phyloP scores from a whole-genome alignment of 768 basidiomycete species.

The Ramaria sp. region DNA sequence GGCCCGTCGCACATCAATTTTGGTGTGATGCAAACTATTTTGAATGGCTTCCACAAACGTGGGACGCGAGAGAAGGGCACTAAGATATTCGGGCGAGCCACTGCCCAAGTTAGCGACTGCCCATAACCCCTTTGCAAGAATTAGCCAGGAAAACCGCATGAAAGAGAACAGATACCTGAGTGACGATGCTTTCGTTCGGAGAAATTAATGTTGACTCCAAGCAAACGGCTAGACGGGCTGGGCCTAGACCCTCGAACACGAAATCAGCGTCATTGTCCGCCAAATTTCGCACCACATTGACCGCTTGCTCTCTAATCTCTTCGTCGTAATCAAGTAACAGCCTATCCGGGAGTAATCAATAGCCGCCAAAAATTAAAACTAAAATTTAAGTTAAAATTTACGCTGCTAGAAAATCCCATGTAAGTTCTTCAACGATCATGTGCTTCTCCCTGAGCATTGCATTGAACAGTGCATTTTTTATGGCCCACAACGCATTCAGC shows the following conservation, averaged over 20 bases:
- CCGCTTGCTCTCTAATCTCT: conserved; percentile 60
- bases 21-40: conserved; percentile 48
- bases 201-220: conserved; percentile 42
- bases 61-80: conserved; percentile 39
- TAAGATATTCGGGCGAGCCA: conserved; percentile 39
- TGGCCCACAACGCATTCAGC: conserved; percentile 72
- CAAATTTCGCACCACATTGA: conserved; percentile 56
- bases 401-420: conserved; percentile 52
- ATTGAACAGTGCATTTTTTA: conserved; percentile 74
- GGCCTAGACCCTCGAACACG: conserved; percentile 44
- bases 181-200: conserved; percentile 40
- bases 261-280: conserved; percentile 56
- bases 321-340: conserved; percentile 42
- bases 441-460: conserved; percentile 49
- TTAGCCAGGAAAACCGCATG: not conserved
- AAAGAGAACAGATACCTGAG: conserved; percentile 29
- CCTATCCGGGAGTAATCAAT: conserved; percentile 22
- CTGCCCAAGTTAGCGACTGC: conserved; percentile 63
- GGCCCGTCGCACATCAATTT: conserved; percentile 46
- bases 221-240: conserved; percentile 32
- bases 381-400: conserved; percentile 28
- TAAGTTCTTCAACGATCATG: conserved; percentile 55
- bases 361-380: not conserved
- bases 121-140: conserved; percentile 36
- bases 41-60: conserved; percentile 44